Evolutionary conservation across 1,284 basidiomycete genomes (phyloP).

Genomic region (Ceratobasidium sp.): DNA sequence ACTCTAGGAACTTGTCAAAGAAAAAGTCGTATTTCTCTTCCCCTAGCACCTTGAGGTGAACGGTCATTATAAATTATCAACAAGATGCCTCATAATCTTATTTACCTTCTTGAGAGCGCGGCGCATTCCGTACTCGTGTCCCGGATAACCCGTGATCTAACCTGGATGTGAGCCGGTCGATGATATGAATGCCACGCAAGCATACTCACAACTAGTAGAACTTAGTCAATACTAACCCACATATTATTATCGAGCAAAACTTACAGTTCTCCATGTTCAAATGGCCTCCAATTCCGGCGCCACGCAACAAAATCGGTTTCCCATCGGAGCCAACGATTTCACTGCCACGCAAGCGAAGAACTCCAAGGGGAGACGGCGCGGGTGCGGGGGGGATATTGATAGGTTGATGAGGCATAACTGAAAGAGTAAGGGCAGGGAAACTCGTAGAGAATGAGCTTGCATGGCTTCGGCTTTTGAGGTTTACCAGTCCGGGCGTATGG

Average conservation of each 20-base stretch:
- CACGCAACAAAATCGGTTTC: conserved; percentile 64
- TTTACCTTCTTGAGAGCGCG: conserved; percentile 65
- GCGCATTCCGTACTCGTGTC: conserved; percentile 70
- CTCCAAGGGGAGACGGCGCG: conserved; percentile 41
- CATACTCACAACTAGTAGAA: conserved; percentile 8
- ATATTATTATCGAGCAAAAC: conserved; percentile 46
- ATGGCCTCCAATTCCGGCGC: conserved; percentile 73
- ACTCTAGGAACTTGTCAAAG: conserved; percentile 68
- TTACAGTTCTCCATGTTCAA: conserved; percentile 74
- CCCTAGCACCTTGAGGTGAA: conserved; percentile 51
- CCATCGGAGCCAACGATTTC: conserved; percentile 63
- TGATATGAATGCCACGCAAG: neutral
- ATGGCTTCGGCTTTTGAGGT: conserved; percentile 25
- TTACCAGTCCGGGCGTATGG: neutral
- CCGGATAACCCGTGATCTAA: conserved; percentile 57
- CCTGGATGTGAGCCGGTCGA: neutral
- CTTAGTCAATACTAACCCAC: conserved; percentile 18
- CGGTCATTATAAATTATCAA: conserved; percentile 59
- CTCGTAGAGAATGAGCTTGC: neutral
- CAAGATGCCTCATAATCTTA: too few relatives aligned
- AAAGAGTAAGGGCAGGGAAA: neutral
- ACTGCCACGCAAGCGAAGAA: conserved; percentile 62
- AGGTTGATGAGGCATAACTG: conserved; percentile 23
- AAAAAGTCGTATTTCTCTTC: conserved; percentile 66
- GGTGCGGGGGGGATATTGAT: conserved; percentile 40